Conservation (phyloP, 208 protist species). For the Acanthamoeba triangularis region DNA sequence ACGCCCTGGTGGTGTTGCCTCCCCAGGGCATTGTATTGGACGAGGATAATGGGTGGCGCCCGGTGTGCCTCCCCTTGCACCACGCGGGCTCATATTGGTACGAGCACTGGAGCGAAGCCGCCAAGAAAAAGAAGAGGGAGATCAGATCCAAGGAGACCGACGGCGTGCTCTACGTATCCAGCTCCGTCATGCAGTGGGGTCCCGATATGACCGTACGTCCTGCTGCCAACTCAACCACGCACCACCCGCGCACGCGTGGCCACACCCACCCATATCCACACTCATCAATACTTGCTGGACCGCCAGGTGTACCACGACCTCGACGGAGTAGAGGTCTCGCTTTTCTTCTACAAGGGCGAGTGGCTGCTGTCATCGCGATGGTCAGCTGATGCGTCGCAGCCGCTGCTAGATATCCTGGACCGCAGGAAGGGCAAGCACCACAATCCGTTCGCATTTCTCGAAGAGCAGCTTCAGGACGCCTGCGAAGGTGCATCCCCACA, state of each 20-base stretch:
- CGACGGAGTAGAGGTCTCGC: conserved; percentile 13
- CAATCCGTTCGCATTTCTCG: conserved; percentile 46
- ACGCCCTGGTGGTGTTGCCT: neutral
- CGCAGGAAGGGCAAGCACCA: conserved; percentile 35
- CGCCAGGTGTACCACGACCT: conserved; percentile 47
- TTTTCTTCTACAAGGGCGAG: conserved; percentile 23
- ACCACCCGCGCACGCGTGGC: neutral
- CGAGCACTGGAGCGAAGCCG: conserved; percentile 51
- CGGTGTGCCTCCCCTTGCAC: neutral
- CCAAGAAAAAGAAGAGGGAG: conserved; percentile 64
- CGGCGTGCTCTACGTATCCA: conserved; percentile 33
- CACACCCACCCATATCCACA: neutral
- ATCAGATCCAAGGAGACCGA: conserved; percentile 59
- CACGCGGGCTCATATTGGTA: conserved; percentile 61
- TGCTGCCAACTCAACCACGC: neutral
- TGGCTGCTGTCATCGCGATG: conserved; percentile 16
- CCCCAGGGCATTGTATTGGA: conserved; percentile 6
- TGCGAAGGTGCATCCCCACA: neutral
- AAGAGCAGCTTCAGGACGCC: conserved; percentile 50
- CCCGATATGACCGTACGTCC: neutral
- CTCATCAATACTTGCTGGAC: neutral
- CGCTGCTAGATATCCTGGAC: conserved; percentile 19
- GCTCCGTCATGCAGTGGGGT: conserved; percentile 16
- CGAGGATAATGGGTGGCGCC: conserved; percentile 1
- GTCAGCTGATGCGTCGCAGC: conserved; percentile 28